Evolutionary conservation across 2,329 filamentous ascomycete genomes (phyloP), one percentile per base, ranked within the genome.

Genomic region (Shiraia bambusicola): DNA sequence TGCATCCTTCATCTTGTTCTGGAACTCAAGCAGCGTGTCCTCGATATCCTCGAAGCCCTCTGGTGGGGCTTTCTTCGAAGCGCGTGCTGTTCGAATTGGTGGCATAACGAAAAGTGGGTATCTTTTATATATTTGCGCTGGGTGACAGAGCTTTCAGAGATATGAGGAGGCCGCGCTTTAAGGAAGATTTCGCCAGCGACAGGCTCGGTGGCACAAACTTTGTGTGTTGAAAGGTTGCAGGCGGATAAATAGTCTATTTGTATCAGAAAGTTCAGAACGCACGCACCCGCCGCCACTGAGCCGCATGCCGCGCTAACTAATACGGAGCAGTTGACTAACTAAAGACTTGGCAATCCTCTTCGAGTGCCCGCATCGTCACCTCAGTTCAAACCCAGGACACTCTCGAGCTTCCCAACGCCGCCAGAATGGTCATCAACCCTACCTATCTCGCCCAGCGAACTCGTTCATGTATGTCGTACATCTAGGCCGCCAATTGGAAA

Each of bases 1-100:
- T 37, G 93, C 93, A 65, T 94, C 88, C 71, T 92, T 93, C 87
- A 94, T 92, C 76, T 91, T 90, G 77, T 91, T 92, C 61, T 79
- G 76, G 73, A 93, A 93, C 61, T 91, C 84, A 58, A 93, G 80
- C 29, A 93, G 82, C 57, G 89, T 88, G 65, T 90, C 86, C 69
- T 92, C 88, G 69, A 94, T 88, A 66, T 94, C 88, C 63, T 84
- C 83, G 76, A 93, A 94, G 69, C 88, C 88, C 40, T 88, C 87
- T 37, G 88, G 88, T 32, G 88, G 88, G 37, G 88, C 82, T 75
- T 92, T 93, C 65, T 84, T 81, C 72, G 87, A 88, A 49, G 83
- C 84, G 33, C 83, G 58, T 38, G 58, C 77, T 54, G 85, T 84
- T 47, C 88, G 81, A 55, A 92, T 83, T 39, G 87, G 82, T 35